Percentiles rank a stretch among this genome's conserved stretches.
phyloP scores from a whole-genome alignment of 257 asterid genomes.

The Echium plantagineum region DNA sequence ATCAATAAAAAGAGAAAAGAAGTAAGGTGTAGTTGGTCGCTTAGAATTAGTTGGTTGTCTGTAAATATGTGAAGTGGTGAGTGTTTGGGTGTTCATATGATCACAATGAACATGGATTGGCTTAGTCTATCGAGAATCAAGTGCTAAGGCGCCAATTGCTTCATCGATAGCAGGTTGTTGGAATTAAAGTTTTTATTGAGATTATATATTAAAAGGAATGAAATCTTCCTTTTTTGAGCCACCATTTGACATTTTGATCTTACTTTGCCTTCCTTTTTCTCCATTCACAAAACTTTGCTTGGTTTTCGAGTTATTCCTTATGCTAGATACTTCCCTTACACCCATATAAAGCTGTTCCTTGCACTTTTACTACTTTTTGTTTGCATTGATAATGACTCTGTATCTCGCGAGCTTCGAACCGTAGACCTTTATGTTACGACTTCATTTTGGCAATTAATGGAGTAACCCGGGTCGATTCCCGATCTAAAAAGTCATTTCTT shows the following conservation, averaged over 20 bases:
- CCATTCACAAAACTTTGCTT: background rate
- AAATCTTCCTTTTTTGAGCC: conserved; percentile 8
- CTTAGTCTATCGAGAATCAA: conserved; percentile 7
- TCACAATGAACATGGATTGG: conserved; percentile 20
- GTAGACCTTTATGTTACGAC: background rate
- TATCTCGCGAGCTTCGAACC: background rate
- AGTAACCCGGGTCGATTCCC: background rate
- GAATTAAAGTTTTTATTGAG: too few species aligned
- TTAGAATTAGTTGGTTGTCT: conserved; percentile 16
- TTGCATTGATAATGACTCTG: background rate
- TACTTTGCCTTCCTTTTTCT: background rate
- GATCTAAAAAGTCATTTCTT: too few species aligned
- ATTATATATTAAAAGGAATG: background rate
- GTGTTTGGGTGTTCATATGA: conserved; percentile 24
- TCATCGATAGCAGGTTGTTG: background rate
- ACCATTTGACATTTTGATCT: background rate
- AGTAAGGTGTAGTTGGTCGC: conserved; percentile 30
- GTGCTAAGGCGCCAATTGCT: background rate
- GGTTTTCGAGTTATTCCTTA: background rate
- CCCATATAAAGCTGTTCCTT: background rate
- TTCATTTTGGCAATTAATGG: background rate
- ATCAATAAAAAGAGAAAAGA: conserved; percentile 17
- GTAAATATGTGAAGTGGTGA: conserved; percentile 29
- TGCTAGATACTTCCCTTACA: background rate
- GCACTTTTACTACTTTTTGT: background rate